Conservation (phyloP, 306 rosid species). For the Sophora flavescens region DNA sequence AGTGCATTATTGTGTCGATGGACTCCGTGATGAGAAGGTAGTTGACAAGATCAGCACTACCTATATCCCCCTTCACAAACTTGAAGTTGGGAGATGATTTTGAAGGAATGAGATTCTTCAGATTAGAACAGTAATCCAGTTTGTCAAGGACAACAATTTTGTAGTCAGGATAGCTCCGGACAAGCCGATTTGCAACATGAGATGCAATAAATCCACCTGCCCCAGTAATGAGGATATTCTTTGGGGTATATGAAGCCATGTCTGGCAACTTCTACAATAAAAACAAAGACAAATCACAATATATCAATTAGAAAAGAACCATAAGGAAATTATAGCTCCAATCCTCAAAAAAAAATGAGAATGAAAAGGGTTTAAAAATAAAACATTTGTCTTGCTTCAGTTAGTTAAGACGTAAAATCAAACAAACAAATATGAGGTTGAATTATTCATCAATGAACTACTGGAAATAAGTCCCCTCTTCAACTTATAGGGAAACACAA, state of each 20-base stretch:
- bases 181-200: conserved; percentile 68
- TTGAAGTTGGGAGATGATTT: conserved; percentile 66
- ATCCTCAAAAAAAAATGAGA: not conserved
- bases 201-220: conserved; percentile 74
- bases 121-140: conserved; percentile 71
- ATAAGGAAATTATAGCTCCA: not conserved
- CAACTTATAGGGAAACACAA: conserved; percentile 6
- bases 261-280: conserved; percentile 42
- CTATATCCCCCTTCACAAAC: conserved; percentile 71
- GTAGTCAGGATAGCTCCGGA: conserved; percentile 65
- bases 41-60: conserved; percentile 72
- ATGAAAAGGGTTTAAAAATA: not conserved
- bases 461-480: not conserved
- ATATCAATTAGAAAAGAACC: not conserved
- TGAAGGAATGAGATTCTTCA: conserved; percentile 67
- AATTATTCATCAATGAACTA: not conserved
- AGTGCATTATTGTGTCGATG: conserved; percentile 74
- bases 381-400: not conserved
- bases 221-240: conserved; percentile 74
- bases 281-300: conserved; percentile 2
- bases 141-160: conserved; percentile 72
- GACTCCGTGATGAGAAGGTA: conserved; percentile 66
- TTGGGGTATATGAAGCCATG: conserved; percentile 63
- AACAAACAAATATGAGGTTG: not conserved
- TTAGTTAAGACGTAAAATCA: not conserved